phyloP scores from a whole-genome alignment of 2,329 filamentous ascomycete genomes.

The Neonectria faginata region DNA sequence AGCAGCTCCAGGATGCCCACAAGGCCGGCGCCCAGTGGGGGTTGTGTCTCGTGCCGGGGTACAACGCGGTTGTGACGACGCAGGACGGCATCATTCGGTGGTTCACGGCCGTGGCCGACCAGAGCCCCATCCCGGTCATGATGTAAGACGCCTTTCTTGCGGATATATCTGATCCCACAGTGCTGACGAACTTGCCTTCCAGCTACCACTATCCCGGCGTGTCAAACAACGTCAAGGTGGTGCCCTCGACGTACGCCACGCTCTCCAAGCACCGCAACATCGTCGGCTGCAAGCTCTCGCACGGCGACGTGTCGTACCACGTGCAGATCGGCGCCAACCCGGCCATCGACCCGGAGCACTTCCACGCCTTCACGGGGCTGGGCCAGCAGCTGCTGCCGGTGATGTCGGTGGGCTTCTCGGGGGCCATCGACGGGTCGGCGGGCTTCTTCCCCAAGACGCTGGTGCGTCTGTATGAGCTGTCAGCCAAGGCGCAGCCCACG shows the following conservation, averaged over 20 bases:
- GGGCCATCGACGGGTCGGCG: constrained; percentile 72
- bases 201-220: constrained; percentile 76
- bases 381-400: constrained; percentile 74
- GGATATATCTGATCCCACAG: not conserved
- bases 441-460: constrained; percentile 73
- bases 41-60: constrained; percentile 69
- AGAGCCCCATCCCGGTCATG: constrained; percentile 67
- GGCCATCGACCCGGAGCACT: constrained; percentile 67
- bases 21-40: constrained; percentile 71
- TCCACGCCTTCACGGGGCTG: constrained; percentile 72
- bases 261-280: constrained; percentile 74
- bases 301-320: constrained; percentile 74
- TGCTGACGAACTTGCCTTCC: not conserved
- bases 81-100: constrained; percentile 68
- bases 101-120: constrained; percentile 69
- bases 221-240: constrained; percentile 72
- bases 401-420: constrained; percentile 67
- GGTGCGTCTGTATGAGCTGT: constrained; percentile 66
- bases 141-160: constrained; percentile 58
- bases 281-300: constrained; percentile 76
- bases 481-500: constrained; percentile 43
- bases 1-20: constrained; percentile 66
- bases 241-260: constrained; percentile 65
- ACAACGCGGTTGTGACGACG: constrained; percentile 66
- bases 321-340: constrained; percentile 70